A percentile compares a stretch with the other conserved stretches of the same genome.
phyloP scores from a whole-genome alignment of 352 stramenopile species.

The Globisporangium apiculatum region DNA sequence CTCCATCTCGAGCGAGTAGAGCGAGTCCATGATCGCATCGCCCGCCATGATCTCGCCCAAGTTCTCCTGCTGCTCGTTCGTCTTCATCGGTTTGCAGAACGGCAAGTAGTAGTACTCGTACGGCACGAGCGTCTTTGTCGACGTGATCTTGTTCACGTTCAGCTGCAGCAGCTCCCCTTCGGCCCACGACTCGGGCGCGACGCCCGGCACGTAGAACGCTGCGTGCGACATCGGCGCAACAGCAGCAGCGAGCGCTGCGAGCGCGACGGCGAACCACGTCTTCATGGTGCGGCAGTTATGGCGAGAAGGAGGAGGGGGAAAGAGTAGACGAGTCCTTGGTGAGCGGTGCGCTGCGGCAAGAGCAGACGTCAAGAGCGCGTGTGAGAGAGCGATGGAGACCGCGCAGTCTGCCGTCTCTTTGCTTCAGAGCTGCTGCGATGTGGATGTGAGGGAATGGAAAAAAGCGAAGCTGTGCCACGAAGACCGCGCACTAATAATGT shows the following conservation, averaged over 20 bases:
- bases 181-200: slow-evolving; percentile 78
- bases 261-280: slow-evolving; percentile 3
- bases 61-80: slow-evolving; percentile 87
- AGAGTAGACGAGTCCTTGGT: too few species aligned
- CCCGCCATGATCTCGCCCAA: slow-evolving; percentile 90
- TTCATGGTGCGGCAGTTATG: slow-evolving; percentile 3
- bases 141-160: slow-evolving; percentile 98
- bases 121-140: slow-evolving; percentile 96
- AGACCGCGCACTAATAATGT: too few species aligned
- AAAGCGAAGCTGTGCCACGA: too few species aligned
- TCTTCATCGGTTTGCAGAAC: slow-evolving; percentile 83
- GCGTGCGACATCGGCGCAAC: slow-evolving; percentile 20
- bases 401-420: too few species aligned
- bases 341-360: too few species aligned
- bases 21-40: slow-evolving; percentile 89
- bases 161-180: slow-evolving; percentile 84
- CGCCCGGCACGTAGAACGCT: slow-evolving; percentile 82
- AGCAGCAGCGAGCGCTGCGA: slow-evolving; percentile 15
- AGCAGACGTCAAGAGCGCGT: too few species aligned
- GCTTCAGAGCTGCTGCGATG: too few species aligned
- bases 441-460: too few species aligned
- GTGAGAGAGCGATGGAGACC: too few species aligned
- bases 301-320: too few species aligned
- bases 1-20: slow-evolving; percentile 88
- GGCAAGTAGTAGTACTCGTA: slow-evolving; percentile 99